Conservation (phyloP, 352 stramenopile genomes). For the Phytophthora pisi region DNA sequence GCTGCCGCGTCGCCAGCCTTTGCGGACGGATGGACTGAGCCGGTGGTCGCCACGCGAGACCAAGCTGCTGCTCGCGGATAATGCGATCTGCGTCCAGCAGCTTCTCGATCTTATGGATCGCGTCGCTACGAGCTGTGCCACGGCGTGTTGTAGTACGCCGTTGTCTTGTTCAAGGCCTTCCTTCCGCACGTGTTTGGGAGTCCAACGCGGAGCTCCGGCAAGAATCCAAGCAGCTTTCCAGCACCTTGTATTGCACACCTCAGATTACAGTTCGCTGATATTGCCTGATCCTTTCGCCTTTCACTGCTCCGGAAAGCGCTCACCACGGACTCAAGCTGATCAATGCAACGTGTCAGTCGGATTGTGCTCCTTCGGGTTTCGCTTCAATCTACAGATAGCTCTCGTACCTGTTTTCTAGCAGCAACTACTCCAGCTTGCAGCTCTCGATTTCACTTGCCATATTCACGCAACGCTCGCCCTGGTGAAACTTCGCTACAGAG, state of each 20-base stretch:
- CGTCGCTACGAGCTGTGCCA: constrained; percentile 65
- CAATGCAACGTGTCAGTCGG: background rate
- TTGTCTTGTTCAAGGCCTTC: constrained; percentile 51
- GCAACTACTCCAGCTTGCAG: constrained; percentile 45
- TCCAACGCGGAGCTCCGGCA: constrained; percentile 43
- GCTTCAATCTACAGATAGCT: background rate
- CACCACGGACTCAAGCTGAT: constrained; percentile 41
- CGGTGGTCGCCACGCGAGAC: too few species aligned
- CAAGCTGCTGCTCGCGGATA: constrained; percentile 63
- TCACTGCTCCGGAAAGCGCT: constrained; percentile 45
- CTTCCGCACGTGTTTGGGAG: constrained; percentile 39
- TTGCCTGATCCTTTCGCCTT: constrained; percentile 41
- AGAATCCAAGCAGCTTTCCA: constrained; percentile 54
- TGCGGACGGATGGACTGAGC: too few species aligned
- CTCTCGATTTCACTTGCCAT: constrained; percentile 57
- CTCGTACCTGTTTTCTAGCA: constrained; percentile 45
- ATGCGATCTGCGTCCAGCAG: constrained; percentile 89
- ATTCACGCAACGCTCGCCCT: constrained; percentile 53
- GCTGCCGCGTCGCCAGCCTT: too few species aligned
- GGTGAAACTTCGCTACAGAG: constrained; percentile 46
- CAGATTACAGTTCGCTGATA: constrained; percentile 38
- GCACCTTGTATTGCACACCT: constrained; percentile 60
- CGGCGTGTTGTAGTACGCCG: constrained; percentile 46
- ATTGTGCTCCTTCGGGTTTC: background rate
- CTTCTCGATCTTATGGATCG: constrained; percentile 82